phyloP scores from a whole-genome alignment of 2,329 filamentous ascomycete genomes.

The Botrytis fabae region DNA sequence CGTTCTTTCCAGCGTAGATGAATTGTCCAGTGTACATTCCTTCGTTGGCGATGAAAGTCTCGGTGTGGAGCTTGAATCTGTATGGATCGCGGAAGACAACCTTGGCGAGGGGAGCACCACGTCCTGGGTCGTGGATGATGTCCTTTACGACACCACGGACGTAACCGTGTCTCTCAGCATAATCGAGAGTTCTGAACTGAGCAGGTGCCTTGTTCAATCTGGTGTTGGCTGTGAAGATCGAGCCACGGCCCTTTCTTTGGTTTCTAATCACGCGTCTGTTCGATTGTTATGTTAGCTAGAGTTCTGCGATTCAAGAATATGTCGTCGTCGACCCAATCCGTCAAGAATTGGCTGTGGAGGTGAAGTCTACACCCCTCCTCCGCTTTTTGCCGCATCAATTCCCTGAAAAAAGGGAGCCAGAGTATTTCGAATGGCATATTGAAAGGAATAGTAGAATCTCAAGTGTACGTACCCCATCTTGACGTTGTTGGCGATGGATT shows the following conservation, averaged over 20 bases:
- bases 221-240: slow-evolving; percentile 76
- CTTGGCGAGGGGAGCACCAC: slow-evolving; percentile 95
- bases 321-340: neutral
- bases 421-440: too few relatives aligned
- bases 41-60: slow-evolving; percentile 99
- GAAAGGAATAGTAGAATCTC: too few relatives aligned
- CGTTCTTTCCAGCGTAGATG: slow-evolving; percentile 99
- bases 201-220: slow-evolving; percentile 93
- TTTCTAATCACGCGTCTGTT: slow-evolving; percentile 37
- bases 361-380: too few relatives aligned
- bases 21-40: slow-evolving; percentile 99
- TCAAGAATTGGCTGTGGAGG: neutral
- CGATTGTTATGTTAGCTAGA: too few relatives aligned
- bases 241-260: slow-evolving; percentile 76
- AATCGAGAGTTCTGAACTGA: slow-evolving; percentile 97
- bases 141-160: slow-evolving; percentile 96
- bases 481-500: slow-evolving; percentile 19
- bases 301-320: slow-evolving; percentile 14
- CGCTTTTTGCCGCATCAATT: too few relatives aligned
- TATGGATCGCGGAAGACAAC: slow-evolving; percentile 98
- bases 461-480: slow-evolving; percentile 18
- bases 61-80: slow-evolving; percentile 94
- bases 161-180: slow-evolving; percentile 95
- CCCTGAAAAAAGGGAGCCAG: too few relatives aligned
- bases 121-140: slow-evolving; percentile 86